Conservation (phyloP, 2,329 filamentous ascomycete species). For the Fusarium coffeatum region DNA sequence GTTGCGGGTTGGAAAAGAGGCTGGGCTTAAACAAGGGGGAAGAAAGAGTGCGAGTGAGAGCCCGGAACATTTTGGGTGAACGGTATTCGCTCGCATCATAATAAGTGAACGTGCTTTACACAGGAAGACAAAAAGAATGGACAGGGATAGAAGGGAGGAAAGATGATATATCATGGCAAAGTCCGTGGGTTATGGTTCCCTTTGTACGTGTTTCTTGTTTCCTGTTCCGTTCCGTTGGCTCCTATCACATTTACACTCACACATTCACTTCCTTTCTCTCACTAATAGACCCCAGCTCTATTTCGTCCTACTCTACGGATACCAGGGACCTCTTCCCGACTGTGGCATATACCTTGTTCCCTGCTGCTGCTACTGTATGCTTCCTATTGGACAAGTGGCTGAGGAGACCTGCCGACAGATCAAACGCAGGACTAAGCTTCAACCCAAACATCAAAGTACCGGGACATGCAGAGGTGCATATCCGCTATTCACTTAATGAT, state of each 20-base stretch:
- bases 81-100: conserved; percentile 27
- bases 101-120: conserved; percentile 22
- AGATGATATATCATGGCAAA: conserved; percentile 41
- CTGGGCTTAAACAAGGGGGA: conserved; percentile 40
- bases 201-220: conserved; percentile 33
- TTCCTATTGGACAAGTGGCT: conserved; percentile 26
- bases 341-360: conserved; percentile 24
- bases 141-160: conserved; percentile 31
- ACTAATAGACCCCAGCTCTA: conserved; percentile 24
- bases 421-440: conserved; percentile 46
- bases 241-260: conserved; percentile 13
- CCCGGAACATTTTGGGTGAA: conserved; percentile 31
- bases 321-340: conserved; percentile 9
- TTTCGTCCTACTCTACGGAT: conserved; percentile 17
- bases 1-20: conserved; percentile 50
- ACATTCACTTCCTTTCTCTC: conserved; percentile 5
- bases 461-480: conserved; percentile 44
- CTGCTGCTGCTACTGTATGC: conserved; percentile 22
- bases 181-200: conserved; percentile 30
- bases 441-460: conserved; percentile 37
- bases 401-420: conserved; percentile 28
- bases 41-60: conserved; percentile 14
- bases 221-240: conserved; percentile 25
- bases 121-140: conserved; percentile 24
- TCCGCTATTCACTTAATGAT: conserved; percentile 18